These are phyloP conservation scores for Beverwykella pulmonaria DNA, from an alignment of 495 filamentous ascomycete species.

Conservation along the genomic window DNA sequence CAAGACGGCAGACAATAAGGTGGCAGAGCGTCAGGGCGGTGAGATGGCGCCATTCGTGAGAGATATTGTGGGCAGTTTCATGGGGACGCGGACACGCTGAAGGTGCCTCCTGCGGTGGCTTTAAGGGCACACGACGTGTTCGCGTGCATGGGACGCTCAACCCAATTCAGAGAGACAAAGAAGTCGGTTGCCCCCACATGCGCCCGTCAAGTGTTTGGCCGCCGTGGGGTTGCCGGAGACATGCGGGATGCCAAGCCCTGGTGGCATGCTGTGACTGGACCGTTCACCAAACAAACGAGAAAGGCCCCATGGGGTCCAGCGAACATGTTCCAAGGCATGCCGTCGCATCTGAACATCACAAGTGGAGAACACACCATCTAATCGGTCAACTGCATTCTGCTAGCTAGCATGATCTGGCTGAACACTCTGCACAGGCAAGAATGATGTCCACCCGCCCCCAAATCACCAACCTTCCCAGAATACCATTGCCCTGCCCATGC, in stretches of 20 bases:
- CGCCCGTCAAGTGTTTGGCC: neutral
- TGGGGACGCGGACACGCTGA: neutral
- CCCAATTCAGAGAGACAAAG: neutral
- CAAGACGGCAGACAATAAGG: neutral
- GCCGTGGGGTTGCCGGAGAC: neutral
- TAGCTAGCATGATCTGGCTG: neutral
- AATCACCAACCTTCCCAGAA: constrained; percentile 10
- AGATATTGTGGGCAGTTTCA: neutral
- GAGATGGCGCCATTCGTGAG: constrained; percentile 21
- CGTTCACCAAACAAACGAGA: neutral
- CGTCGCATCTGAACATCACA: neutral
- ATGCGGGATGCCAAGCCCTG: neutral
- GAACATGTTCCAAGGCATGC: no score
- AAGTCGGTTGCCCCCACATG: neutral
- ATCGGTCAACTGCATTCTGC: neutral
- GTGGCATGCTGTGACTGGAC: neutral
- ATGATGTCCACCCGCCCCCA: neutral
- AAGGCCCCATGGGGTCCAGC: no score
- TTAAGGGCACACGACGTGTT: neutral
- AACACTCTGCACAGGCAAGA: neutral
- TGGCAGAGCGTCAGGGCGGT: neutral
- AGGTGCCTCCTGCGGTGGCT: neutral
- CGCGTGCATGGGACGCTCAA: neutral
- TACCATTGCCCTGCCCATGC: neutral
- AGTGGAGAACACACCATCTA: neutral